Evolutionary conservation across 257 asterid genomes (phyloP).

Genomic region (Datura wrightii): DNA sequence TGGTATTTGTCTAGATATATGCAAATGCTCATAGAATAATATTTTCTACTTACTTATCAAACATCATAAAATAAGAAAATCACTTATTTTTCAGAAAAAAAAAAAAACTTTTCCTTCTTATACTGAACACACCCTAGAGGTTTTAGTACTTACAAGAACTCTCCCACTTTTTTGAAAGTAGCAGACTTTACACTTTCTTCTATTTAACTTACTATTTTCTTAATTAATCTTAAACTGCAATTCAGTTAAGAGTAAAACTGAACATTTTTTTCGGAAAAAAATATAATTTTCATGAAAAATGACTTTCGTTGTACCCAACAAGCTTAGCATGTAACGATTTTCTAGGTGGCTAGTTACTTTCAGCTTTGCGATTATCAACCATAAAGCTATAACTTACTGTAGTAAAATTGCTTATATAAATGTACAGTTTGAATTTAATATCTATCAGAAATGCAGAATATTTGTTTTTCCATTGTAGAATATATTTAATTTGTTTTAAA

Average conservation of each 20-base stretch:
- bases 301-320: neutral
- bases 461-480: neutral
- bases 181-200: neutral
- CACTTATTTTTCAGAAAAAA: neutral
- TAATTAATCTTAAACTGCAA: neutral
- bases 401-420: neutral
- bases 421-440: neutral
- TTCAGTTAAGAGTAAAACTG: neutral
- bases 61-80: neutral
- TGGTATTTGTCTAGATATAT: no score
- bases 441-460: slow-evolving; percentile 10
- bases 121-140: neutral
- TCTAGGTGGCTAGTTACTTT: neutral
- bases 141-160: neutral
- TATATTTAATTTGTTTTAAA: slow-evolving; percentile 24
- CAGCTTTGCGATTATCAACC: neutral
- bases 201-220: neutral
- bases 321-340: neutral
- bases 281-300: neutral
- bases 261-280: neutral
- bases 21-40: neutral
- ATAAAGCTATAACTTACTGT: neutral
- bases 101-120: neutral
- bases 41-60: neutral
- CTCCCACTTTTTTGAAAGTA: neutral